A percentile compares a stretch with the other conserved stretches of the same genome.
These are phyloP conservation scores for Lathyrus aphaca DNA, from an alignment of 306 rosid genomes.

Conservation along the genomic window DNA sequence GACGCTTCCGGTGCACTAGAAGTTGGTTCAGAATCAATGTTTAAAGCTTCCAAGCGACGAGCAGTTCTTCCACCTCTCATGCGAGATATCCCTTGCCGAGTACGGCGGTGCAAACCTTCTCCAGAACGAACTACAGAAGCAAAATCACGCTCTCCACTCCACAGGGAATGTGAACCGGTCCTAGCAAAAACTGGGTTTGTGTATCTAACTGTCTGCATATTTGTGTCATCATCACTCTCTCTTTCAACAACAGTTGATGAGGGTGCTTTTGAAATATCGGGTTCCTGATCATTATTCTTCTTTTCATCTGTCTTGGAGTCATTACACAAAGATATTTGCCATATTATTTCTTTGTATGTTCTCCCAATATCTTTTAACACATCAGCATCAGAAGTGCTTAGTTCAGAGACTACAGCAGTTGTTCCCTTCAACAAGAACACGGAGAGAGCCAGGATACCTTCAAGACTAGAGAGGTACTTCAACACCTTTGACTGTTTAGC, in stretches of 20 bases:
- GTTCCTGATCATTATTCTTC: constrained; percentile 69
- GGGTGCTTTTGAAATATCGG: constrained; percentile 70
- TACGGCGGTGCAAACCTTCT: constrained; percentile 90
- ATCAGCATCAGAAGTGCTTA: constrained; percentile 87
- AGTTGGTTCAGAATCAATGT: constrained; percentile 78
- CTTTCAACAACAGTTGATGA: constrained; percentile 71
- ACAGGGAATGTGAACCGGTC: constrained; percentile 78
- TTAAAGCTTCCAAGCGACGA: constrained; percentile 77
- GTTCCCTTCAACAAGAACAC: constrained; percentile 89
- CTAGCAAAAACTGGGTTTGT: constrained; percentile 81
- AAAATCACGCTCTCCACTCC: constrained; percentile 93
- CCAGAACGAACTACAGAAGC: constrained; percentile 89
- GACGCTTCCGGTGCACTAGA: constrained; percentile 60
- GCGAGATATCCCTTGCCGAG: constrained; percentile 82
- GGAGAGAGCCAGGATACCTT: constrained; percentile 76
- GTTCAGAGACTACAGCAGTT: constrained; percentile 77
- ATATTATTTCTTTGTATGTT: constrained; percentile 80
- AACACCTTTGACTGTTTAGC: constrained; percentile 66
- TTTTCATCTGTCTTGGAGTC: constrained; percentile 82
- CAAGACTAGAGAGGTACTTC: constrained; percentile 85
- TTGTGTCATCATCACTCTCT: constrained; percentile 94
- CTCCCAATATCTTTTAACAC: constrained; percentile 87
- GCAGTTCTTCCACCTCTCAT: constrained; percentile 88
- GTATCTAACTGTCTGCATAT: constrained; percentile 76
- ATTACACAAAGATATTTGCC: constrained; percentile 88